Base-by-base conservation (phyloP, 2,329 filamentous ascomycete genomes). In the Paecilomyces formosus region DNA sequence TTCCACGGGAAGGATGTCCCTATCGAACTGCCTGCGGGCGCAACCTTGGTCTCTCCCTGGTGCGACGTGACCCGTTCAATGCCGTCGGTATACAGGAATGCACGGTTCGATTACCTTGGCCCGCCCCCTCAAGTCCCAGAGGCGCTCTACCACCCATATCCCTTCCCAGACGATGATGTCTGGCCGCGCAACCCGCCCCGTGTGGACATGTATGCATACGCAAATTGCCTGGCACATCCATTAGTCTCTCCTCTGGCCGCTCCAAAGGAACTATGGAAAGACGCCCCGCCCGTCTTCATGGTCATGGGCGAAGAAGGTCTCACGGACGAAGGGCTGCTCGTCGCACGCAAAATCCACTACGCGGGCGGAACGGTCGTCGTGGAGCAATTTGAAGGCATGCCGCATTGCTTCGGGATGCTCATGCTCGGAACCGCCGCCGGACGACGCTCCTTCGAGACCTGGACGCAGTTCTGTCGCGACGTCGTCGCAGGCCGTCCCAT, bases 401-500 rank as follows among this genome's bases (percentile, higher is more conserved):
- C 77, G 9, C 77, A 79, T 59, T 77, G 76, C 55, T 78, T 90
- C 68, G 83, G 81, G 0, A 66, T 85, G 62, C 62, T 89, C 1
- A 73, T 90, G 57, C 72, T 78, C 1, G 72, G 74, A 3, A 69
- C 79, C 1, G 68, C 76, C 1, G 78, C 74, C 30, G 74, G 81
- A 2, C 74, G 68, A 63, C 77, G 81, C 54, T 88, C 84, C 65
- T 81, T 84, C 58, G 70, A 78, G 13, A 74, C 76, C 2, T 85
- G 85, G 81, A 74, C 82, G 0, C 72, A 69, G 1, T 91, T 90
- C 57, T 74, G 72, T 55, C 66, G 64, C 0, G 68, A 73, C 60
- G 73, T 69, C 4, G 69, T 66, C 4, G 64, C 68, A 0, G 72
- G 66, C 1, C 60, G 58, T 18, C 67, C 72, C 6, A 59, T 59